phyloP scores from a whole-genome alignment of 768 basidiomycete species.

The Stropharia rugosoannulata region DNA sequence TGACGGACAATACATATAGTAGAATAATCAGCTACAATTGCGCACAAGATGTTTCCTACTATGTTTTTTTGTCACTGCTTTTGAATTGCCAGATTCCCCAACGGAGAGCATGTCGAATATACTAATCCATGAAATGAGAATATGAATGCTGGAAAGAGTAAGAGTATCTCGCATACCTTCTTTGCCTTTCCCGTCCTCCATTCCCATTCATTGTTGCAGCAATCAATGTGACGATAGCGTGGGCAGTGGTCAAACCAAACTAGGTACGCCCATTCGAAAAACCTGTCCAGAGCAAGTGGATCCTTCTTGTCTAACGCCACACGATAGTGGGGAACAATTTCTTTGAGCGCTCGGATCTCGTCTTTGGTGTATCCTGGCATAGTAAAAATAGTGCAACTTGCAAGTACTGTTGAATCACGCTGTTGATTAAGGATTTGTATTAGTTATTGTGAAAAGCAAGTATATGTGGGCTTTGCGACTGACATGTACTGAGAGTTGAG shows the following conservation, averaged over 20 bases:
- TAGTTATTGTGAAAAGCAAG: too few relatives aligned
- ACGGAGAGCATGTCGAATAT: background rate
- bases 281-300: background rate
- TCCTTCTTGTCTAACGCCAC: background rate
- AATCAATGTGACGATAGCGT: background rate
- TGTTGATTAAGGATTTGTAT: too few relatives aligned
- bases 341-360: background rate
- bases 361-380: background rate
- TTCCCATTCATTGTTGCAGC: background rate
- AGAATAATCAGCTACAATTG: too few relatives aligned
- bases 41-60: too few relatives aligned
- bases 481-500: too few relatives aligned
- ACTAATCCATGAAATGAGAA: background rate
- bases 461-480: too few relatives aligned
- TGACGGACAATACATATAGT: too few relatives aligned
- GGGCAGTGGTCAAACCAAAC: background rate
- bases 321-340: background rate
- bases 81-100: too few relatives aligned
- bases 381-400: too few relatives aligned
- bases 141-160: background rate
- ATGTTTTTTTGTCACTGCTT: too few relatives aligned
- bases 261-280: background rate
- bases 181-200: background rate
- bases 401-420: too few relatives aligned
- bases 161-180: background rate